Evolutionary conservation across 192 early-diverging fungal species (phyloP), one percentile per base, ranked within the genome.

Genomic region (Umbelopsis ramanniana): DNA sequence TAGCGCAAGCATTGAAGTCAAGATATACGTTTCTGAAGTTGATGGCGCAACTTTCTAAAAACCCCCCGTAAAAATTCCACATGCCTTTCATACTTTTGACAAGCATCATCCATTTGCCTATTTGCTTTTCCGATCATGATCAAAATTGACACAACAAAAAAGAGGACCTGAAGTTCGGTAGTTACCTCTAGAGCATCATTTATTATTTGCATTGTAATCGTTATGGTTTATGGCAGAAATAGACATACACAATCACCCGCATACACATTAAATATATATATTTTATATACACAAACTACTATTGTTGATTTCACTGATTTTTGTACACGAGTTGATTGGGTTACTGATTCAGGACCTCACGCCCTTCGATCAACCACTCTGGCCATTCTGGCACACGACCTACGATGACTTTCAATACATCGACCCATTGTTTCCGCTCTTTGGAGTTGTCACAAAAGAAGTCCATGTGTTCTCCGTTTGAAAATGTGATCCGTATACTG

Each of bases 361-460:
- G 57, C 7, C 57, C 57, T 37, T 63, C 57, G 17, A 2, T 63
- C 11, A 70, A 38, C 71, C 74, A 75, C 11, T 37, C 26, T 26
- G 74, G 74, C 46, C 50, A 66, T 6, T 35, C 46, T 21, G 74
- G 67, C 15, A 75, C 57, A 6, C 68, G 52, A 12, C 74, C 74
- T 23, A 75, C 33, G 45, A 75, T 75, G 0, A 35, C 46, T 35
- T 75, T 75, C 52, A 78, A 38, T 3, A 78, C 67, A 50, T 69
- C 52, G 6, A 74, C 43, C 76, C 76, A 78, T 33, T 52, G 40
- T 11, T 69, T 37, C 12, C 68, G 40, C 22, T 78, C 76, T 1
- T 35, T n/a, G 0, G 47, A 26, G 12, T 55, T 73, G 35, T 78
- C 76, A 43, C 71, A 72, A 29, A 70, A 78, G 69, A 78, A 78